These are phyloP conservation scores for Amanita muscaria DNA, from an alignment of 768 basidiomycete genomes.

Conservation along the genomic window DNA sequence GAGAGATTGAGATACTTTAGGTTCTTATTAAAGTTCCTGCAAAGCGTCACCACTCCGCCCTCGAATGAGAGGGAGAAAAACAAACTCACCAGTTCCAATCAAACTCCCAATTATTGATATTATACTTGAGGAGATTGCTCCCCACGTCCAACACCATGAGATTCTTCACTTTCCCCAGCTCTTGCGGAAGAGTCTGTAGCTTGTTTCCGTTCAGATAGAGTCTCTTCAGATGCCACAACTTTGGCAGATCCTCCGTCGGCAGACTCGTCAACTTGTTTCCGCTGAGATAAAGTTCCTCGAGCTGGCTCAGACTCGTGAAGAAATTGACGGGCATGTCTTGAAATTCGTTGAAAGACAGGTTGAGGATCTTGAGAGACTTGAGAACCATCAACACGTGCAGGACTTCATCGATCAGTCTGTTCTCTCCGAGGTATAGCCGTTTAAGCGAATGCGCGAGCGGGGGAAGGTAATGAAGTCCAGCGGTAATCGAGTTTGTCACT, in stretches of 20 bases:
- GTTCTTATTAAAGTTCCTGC: conserved; percentile 93
- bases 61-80: too few relatives aligned
- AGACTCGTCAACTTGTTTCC: conserved; percentile 91
- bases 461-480: conserved; percentile 34
- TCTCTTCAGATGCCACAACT: conserved; percentile 56
- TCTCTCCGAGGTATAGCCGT: conserved; percentile 84
- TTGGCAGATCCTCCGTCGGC: conserved; percentile 81
- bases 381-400: conserved; percentile 69
- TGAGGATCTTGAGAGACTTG: conserved; percentile 71
- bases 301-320: conserved; percentile 55
- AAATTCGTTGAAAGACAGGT: conserved; percentile 92
- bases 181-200: conserved; percentile 85
- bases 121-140: conserved; percentile 90
- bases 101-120: conserved; percentile 96
- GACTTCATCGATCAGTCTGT: conserved; percentile 71
- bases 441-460: conserved; percentile 67
- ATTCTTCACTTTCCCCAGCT: conserved; percentile 73
- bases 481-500: too few relatives aligned
- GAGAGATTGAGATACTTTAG: conserved; percentile 93
- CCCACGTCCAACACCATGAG: conserved; percentile 86
- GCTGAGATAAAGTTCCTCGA: conserved; percentile 87
- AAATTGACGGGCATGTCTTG: conserved; percentile 78
- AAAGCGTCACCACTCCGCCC: too few relatives aligned
- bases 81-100: conserved; percentile 97
- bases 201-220: conserved; percentile 92